Base-by-base conservation (phyloP, 345 rosid genomes). In the Tarenaya hassleriana region DNA sequence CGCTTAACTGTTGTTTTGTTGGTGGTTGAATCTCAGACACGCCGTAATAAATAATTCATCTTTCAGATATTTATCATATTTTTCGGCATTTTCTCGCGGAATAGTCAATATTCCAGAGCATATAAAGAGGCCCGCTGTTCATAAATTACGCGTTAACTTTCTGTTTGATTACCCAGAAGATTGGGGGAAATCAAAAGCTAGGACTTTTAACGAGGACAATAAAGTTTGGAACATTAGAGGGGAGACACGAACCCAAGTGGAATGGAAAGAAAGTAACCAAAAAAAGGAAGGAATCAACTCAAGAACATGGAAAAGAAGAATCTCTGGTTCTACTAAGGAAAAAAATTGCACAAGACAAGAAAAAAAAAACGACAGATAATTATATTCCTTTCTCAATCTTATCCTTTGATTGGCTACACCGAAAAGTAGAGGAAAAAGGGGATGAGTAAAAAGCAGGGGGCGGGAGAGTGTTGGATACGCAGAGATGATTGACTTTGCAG, bases 121-220 rank as follows among this genome's bases (percentile, higher is more conserved):
- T 32, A 8, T 33, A 7, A 46, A 33, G 19, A 19, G 42, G 32
- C 35, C 20, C 21, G 34, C 16, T 34, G 11, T 42, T 42, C n/a
- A 13, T 40, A 52, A 47, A 46, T 21, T 7, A 62, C 60, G 66
- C 52, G 56, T 63, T 8, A 44, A 47, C 8, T 40, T 15, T 19
- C 31, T 32, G 35, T 40, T 47, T 63, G 5, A 17, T 19, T 55
- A 61, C 47, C 55, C 38, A 24, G 13, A 1, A 35, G 34, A 6
- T 12, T 7, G 29, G 10, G 21, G 8, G 11, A 6, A 24, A 1
- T 15, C 40, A 32, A 27, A 10, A 2, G 7, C 7, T 8, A 0
- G 49, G 33, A 12, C 43, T 44, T 12, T 9, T 5, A 56, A 34
- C 16, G 16, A 48, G 31, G 1, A 1, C 33, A 16, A 31, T 45